These are phyloP conservation scores for Apophysomyces trapeziformis DNA, from an alignment of 371 early-diverging fungal species.

Conservation along the genomic window DNA sequence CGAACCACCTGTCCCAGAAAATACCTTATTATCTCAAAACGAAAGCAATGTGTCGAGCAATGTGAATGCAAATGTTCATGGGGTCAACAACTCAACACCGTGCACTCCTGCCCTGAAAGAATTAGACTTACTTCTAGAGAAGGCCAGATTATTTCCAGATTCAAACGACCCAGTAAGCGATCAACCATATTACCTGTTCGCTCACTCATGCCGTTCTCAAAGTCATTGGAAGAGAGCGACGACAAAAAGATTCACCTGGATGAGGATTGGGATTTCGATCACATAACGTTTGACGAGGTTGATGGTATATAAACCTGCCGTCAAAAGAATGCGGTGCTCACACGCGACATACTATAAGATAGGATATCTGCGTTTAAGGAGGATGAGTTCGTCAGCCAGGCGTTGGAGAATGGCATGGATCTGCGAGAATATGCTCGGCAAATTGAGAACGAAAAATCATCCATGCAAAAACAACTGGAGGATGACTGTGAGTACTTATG, in stretches of 20 bases:
- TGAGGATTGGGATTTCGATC: slow-evolving; percentile 44
- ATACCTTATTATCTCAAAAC: neutral
- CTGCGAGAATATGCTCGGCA: slow-evolving; percentile 84
- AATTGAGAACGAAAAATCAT: slow-evolving; percentile 72
- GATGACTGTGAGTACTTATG: slow-evolving; percentile 62
- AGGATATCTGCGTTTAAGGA: slow-evolving; percentile 72
- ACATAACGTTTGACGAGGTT: slow-evolving; percentile 57
- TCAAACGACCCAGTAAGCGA: neutral
- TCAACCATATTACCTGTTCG: slow-evolving; percentile 3
- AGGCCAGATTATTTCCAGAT: slow-evolving; percentile 4
- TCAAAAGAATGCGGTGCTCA: neutral
- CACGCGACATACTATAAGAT: slow-evolving; percentile 31
- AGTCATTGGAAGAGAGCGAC: neutral
- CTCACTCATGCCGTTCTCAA: neutral
- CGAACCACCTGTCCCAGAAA: neutral
- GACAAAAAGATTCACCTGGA: slow-evolving; percentile 22
- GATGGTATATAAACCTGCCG: slow-evolving; percentile 42
- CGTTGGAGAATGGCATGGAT: slow-evolving; percentile 84
- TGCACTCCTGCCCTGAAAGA: slow-evolving; percentile 22
- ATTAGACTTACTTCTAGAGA: slow-evolving; percentile 37
- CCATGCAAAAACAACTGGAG: slow-evolving; percentile 73
- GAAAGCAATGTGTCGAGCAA: neutral
- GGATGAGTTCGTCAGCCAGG: slow-evolving; percentile 80
- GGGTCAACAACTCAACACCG: neutral
- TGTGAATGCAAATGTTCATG: neutral